Conservation (phyloP, 768 basidiomycete species). For the Amanita molliuscula region DNA sequence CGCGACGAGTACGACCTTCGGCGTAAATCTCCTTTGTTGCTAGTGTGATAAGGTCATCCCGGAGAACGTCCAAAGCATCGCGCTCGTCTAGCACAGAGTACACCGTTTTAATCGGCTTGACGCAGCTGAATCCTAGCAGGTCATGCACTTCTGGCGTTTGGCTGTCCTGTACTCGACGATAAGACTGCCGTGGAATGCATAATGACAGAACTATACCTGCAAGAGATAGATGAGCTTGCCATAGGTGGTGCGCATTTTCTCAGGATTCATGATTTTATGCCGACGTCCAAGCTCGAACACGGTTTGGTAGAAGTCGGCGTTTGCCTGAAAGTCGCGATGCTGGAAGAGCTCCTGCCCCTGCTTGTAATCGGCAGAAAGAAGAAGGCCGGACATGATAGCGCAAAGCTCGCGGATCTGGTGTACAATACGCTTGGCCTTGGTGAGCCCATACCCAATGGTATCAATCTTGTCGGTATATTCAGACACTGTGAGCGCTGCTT, state of each 20-base stretch:
- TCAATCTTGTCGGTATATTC: slow-evolving; percentile 91
- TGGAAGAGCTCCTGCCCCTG: slow-evolving; percentile 79
- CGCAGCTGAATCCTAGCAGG: slow-evolving; percentile 69
- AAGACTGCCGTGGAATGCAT: not conserved
- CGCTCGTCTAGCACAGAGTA: slow-evolving; percentile 55
- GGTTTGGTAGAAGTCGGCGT: slow-evolving; percentile 69
- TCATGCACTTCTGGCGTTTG: slow-evolving; percentile 78
- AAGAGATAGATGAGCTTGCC: slow-evolving; percentile 80
- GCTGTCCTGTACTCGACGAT: slow-evolving; percentile 50
- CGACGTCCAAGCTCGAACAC: slow-evolving; percentile 78
- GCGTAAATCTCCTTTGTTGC: slow-evolving; percentile 81
- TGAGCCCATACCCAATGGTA: slow-evolving; percentile 64
- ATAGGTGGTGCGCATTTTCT: slow-evolving; percentile 85
- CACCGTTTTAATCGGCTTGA: slow-evolving; percentile 69
- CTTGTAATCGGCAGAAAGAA: slow-evolving; percentile 81
- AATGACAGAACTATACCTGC: slow-evolving; percentile 37
- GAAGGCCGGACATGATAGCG: slow-evolving; percentile 76
- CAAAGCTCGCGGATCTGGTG: slow-evolving; percentile 81
- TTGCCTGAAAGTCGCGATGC: slow-evolving; percentile 72
- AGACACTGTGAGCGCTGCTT: slow-evolving; percentile 75
- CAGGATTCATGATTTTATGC: slow-evolving; percentile 89
- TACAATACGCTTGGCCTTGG: slow-evolving; percentile 82
- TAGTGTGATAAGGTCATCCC: slow-evolving; percentile 62
- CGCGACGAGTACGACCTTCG: slow-evolving; percentile 59
- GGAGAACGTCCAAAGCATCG: slow-evolving; percentile 55